phyloP scores from a whole-genome alignment of 1,284 basidiomycete genomes.

The Leccinum subatratum region DNA sequence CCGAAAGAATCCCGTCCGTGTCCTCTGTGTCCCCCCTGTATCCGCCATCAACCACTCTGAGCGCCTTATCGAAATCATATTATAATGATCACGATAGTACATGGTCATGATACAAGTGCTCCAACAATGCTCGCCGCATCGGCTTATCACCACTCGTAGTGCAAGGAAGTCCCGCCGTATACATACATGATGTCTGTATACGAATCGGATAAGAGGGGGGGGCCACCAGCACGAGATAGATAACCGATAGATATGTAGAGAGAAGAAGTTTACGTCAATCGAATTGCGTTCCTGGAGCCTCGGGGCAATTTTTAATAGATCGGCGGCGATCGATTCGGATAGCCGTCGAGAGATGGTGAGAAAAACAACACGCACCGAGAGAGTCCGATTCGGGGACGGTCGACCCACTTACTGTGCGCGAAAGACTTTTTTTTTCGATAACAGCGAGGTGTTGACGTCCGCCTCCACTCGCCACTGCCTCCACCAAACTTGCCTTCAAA shows the following conservation, averaged over 20 bases:
- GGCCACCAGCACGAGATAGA: background rate
- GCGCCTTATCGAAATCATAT: background rate
- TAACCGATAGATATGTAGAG: constrained; percentile 17
- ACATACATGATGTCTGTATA: background rate
- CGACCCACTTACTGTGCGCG: background rate
- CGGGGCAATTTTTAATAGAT: constrained; percentile 12
- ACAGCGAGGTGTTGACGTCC: background rate
- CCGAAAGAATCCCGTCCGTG: constrained; percentile 1
- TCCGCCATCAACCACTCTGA: constrained; percentile 16
- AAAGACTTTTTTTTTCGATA: background rate
- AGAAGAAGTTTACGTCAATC: constrained; percentile 18
- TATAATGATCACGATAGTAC: background rate
- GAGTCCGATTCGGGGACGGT: background rate
- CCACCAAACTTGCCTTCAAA: background rate
- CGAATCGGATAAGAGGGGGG: constrained; percentile 1
- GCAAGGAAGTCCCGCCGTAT: background rate
- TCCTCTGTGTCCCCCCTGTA: constrained; percentile 1
- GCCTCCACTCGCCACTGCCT: background rate
- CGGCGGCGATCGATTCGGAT: constrained; percentile 6
- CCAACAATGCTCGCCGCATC: background rate
- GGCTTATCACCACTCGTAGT: constrained; percentile 14
- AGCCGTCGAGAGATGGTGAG: constrained; percentile 4
- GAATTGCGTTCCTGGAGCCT: constrained; percentile 11
- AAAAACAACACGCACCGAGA: background rate
- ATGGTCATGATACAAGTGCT: background rate